Base-by-base conservation (phyloP, 2,329 filamentous ascomycete species). In the Xylaria arbuscula region DNA sequence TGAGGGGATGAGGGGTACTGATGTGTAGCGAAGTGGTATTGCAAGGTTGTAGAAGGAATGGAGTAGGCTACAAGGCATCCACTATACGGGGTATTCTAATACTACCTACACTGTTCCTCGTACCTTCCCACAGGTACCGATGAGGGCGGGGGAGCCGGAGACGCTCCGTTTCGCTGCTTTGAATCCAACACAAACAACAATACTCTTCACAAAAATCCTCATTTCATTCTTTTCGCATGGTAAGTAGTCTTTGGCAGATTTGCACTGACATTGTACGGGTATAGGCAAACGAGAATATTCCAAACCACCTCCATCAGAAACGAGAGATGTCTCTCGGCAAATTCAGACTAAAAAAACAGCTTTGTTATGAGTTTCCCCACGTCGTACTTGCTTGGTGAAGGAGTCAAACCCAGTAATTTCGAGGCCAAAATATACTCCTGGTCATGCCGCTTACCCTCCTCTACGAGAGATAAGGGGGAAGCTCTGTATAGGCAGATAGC, bases 91-190 rank as follows among this genome's bases (percentile, higher is more conserved):
- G n/a, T n/a, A n/a, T n/a, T n/a, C n/a, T n/a, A n/a, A n/a, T n/a
- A n/a, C n/a, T n/a, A n/a, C n/a, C n/a, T n/a, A n/a, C n/a, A n/a
- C n/a, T n/a, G n/a, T n/a, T n/a, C n/a, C n/a, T n/a, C n/a, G n/a
- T n/a, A n/a, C n/a, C n/a, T n/a, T n/a, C n/a, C n/a, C n/a, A 6
- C 6, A 19, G 8, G 13, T 11, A 17, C 15, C 40, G 4, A 24
- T 17, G 45, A 47, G n/a, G 19, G 45, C 45, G n/a, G 54, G 36
- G 22, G 22, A 45, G 6, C 4, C 45, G 38, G 55, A 45, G 38
- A 57, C 38, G 32, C 22, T 34, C 15, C 38, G 55, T n/a, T 56
- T 56, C 54, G 36, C 54, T 56, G 10, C n/a, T 3, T 22, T 38
- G 22, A 8, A 7, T 19, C 53, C 34, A 24, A 36, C 9, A 19